Conservation (phyloP, 2,329 filamentous ascomycete genomes). For the Paradendryphiella salina region DNA sequence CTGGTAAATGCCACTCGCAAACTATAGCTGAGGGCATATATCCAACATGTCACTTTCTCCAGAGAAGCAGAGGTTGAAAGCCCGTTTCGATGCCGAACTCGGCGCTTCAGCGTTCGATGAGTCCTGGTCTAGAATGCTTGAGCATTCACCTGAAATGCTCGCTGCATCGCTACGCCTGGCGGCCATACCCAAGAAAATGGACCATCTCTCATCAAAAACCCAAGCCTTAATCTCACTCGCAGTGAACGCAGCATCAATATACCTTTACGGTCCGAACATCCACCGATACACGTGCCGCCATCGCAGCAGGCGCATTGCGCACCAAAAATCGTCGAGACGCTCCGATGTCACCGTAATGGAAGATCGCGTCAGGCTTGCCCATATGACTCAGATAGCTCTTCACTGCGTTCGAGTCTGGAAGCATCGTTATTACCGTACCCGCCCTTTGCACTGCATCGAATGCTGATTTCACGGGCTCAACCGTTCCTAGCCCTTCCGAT, state of each 20-base stretch:
- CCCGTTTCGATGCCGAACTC: conserved; percentile 29
- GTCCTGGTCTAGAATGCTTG: conserved; percentile 35
- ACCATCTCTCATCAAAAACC: conserved; percentile 48
- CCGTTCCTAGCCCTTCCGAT: conserved; percentile 39
- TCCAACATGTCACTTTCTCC: conserved; percentile 24
- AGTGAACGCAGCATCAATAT: conserved; percentile 51
- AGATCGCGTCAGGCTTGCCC: conserved; percentile 70
- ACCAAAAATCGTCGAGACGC: conserved; percentile 54
- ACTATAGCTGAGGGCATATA: not conserved
- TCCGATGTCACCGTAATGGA: conserved; percentile 82
- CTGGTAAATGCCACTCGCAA: not conserved
- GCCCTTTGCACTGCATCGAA: conserved; percentile 47
- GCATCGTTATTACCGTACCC: conserved; percentile 50
- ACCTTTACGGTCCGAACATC: conserved; percentile 52
- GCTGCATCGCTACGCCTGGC: conserved; percentile 33
- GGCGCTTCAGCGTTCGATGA: conserved; percentile 30
- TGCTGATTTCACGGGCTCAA: conserved; percentile 45
- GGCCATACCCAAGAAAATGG: conserved; percentile 34
- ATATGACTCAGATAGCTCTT: conserved; percentile 72
- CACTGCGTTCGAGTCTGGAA: conserved; percentile 46
- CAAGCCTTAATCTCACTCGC: conserved; percentile 52
- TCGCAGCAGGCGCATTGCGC: conserved; percentile 47
- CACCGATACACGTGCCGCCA: conserved; percentile 49
- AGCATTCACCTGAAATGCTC: conserved; percentile 38
- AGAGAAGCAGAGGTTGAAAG: conserved; percentile 30